Evolutionary conservation across 2,329 filamentous ascomycete genomes (phyloP), one percentile per base, ranked within the genome.

Genomic region (Aspergillaceae sp.): DNA sequence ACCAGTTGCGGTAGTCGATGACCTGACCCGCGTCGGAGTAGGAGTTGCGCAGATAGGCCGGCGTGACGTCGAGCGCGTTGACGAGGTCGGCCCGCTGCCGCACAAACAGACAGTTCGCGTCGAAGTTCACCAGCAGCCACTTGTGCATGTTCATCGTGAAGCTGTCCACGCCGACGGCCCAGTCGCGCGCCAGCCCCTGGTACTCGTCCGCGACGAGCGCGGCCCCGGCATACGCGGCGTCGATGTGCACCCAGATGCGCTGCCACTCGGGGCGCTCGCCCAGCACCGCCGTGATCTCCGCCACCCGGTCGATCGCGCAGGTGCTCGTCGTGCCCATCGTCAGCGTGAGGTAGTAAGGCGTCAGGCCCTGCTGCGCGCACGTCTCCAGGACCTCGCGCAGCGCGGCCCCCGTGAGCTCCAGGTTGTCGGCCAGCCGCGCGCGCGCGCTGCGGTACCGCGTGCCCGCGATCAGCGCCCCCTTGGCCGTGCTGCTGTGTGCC

Each of bases 61-160:
- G 87, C 10, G 84, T 84, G 62, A 92, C 84, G 60, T 80, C 83
- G 37, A 95, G 77, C 0, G 89, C 86, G 50, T 83, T 77, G 38
- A 85, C 87, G n/a, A 97, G 78, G 68, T 89, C 82, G 45, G 74
- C 71, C 10, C 90, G 79, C 58, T 83, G 77, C 51, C 83, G 82
- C 42, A 96, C 82, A 69, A 81, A 97, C 40, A 95, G 76, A 54
- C 85, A 85, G 45, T 85, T 72, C 3, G 79, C 79, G 60, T 97
- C 91, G 59, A 96, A 96, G 68, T 94, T 95, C 47, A 88, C 89
- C 11, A 96, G 80, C 41, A 96, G 76, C 91, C 91, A 96, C 73
- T 97, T 97, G 76, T 96, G 90, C 79, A 95, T 86, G 73, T 96
- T 97, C 73, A 91, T 81, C 68, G 95, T 84, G 76, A 94, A 95